These are phyloP conservation scores for Hordeum pubiflorum DNA, from an alignment of 202 grass and related monocot species.

Conservation along the genomic window DNA sequence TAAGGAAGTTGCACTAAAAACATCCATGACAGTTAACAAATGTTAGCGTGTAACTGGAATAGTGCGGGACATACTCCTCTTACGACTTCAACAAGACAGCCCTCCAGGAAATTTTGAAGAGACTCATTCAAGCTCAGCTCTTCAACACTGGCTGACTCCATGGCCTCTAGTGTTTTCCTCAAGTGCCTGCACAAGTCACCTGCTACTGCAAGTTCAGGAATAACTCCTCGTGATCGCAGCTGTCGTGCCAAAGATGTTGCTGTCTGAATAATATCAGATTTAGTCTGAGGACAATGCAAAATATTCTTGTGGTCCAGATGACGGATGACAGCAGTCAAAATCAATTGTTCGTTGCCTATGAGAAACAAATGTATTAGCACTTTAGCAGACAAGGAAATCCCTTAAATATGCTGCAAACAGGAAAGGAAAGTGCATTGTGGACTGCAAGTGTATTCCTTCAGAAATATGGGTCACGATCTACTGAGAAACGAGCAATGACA, in stretches of 20 bases:
- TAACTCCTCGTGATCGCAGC: conserved; percentile 56
- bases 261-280: conserved; percentile 86
- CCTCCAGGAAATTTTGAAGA: conserved; percentile 82
- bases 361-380: conserved; percentile 21
- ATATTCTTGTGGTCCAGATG: conserved; percentile 94
- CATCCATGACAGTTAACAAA: neutral
- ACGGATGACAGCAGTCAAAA: conserved; percentile 73
- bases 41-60: conserved; percentile 16
- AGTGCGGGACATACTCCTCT: conserved; percentile 60
- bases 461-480: neutral
- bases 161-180: conserved; percentile 84
- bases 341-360: conserved; percentile 68
- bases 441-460: neutral
- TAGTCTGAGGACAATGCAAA: conserved; percentile 46
- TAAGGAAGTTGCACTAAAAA: conserved; percentile 17
- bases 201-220: conserved; percentile 60
- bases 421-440: neutral
- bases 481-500: neutral
- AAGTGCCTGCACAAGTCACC: conserved; percentile 90
- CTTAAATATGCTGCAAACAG: neutral
- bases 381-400: neutral
- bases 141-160: conserved; percentile 54
- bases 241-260: conserved; percentile 57
- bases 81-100: conserved; percentile 89
- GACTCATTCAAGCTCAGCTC: conserved; percentile 81